Evolutionary conservation across 345 rosid species (phyloP), one percentile per base, ranked within the genome.

Genomic region (Rhizophora apiculata): DNA sequence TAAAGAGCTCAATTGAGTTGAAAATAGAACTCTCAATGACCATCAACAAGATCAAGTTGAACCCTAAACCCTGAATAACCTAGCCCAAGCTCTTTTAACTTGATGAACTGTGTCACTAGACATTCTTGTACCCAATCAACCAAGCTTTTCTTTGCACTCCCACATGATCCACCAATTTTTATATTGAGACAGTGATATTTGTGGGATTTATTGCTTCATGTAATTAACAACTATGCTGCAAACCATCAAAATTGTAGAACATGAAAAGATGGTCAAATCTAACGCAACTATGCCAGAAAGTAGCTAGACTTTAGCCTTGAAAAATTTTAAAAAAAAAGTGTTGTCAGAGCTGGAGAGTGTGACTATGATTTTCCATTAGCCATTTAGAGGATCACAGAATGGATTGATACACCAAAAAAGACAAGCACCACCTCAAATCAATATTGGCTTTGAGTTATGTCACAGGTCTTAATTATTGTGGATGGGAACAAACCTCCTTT

Each of bases 401-500:
- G 16, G 29, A 32, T 27, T 27, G 24, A 62, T 58, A 30, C 37
- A 21, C 31, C 64, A 21, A 60, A 48, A 55, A 22, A 21, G 10
- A 55, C 10, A 55, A 22, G 59, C 2, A 3, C 22, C 27, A 26
- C 13, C 9, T 55, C 30, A 55, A 55, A 22, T 22, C 27, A 55
- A n/a, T 26, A 21, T 9, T 22, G 22, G 27, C 6, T 55, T 54
- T 55, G 4, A 22, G 49, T 13, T 43, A 43, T 43, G 18, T 22
- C 27, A 22, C 8, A 21, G 30, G 61, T 75, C 55, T 51, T 21
- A 34, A 65, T 8, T 3, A 39, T 32, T 22, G n/a, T 15, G 53
- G n/a, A 57, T 31, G 48, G 64, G 10, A 57, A 70, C 68, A 74
- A 36, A 85, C 94, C 91, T 86, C 91, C 75, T 83, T 87, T 60